These are phyloP conservation scores for Aureobasidium sp. DNA, from an alignment of 2,329 filamentous ascomycete genomes.

Conservation along the genomic window DNA sequence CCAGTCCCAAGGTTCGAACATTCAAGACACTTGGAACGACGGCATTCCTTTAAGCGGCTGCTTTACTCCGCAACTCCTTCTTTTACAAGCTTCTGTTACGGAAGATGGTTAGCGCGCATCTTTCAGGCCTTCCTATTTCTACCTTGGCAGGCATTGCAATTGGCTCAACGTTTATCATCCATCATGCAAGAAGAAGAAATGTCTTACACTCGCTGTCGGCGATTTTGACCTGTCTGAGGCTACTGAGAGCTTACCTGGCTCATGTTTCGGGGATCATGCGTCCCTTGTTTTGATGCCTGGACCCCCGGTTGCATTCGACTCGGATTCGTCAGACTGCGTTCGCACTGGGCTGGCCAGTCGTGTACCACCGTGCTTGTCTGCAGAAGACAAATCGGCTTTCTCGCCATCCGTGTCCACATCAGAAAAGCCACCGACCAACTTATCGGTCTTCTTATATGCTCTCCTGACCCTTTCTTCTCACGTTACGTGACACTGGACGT, in stretches of 20 bases:
- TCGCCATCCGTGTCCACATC: not conserved
- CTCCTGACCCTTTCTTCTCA: not conserved
- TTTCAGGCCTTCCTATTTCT: not conserved
- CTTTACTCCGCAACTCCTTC: not conserved
- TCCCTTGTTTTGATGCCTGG: not conserved
- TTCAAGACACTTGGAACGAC: not conserved
- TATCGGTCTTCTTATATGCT: not conserved
- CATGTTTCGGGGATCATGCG: constrained; percentile 5
- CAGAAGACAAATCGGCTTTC: not conserved
- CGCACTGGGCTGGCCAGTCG: not conserved
- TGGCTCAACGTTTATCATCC: not conserved
- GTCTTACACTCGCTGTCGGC: constrained; percentile 1
- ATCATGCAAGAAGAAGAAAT: not conserved
- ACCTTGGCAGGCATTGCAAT: not conserved
- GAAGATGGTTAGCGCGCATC: not conserved
- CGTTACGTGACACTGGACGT: not conserved
- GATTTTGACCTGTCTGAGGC: not conserved
- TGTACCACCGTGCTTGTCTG: not conserved
- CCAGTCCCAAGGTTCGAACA: not conserved
- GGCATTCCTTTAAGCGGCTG: not conserved
- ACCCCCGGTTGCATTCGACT: not conserved
- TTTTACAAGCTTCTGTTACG: not conserved
- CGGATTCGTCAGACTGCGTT: not conserved
- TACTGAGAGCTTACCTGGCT: not conserved
- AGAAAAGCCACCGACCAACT: not conserved